phyloP scores from a whole-genome alignment of 306 rosid genomes.

The Vigna radiata region DNA sequence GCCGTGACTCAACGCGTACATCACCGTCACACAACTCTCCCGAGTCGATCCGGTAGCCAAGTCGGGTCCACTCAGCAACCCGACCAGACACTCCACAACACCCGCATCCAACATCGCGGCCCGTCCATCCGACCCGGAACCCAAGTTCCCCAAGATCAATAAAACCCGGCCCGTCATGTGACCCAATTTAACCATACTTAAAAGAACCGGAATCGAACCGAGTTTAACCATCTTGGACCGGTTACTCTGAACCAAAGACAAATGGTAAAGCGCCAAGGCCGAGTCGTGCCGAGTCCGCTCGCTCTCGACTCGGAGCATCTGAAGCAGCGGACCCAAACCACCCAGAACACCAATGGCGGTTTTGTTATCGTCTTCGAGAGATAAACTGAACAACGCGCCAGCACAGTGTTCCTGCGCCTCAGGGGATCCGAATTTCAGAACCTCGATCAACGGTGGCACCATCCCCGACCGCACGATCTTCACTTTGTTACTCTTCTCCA shows the following conservation, averaged over 20 bases:
- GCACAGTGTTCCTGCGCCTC: constrained; percentile 90
- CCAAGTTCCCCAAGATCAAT: constrained; percentile 62
- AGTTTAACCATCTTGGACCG: constrained; percentile 71
- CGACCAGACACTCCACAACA: constrained; percentile 69
- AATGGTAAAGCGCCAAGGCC: constrained; percentile 79
- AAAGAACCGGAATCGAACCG: constrained; percentile 65
- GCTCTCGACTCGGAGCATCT: constrained; percentile 62
- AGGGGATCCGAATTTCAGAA: constrained; percentile 62
- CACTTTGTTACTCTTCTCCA: constrained; percentile 70
- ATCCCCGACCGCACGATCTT: constrained; percentile 93
- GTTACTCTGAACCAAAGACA: constrained; percentile 78
- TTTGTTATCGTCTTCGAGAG: constrained; percentile 75
- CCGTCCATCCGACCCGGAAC: constrained; percentile 68
- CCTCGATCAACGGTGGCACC: constrained; percentile 77
- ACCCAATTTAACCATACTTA: constrained; percentile 67
- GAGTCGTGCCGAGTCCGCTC: constrained; percentile 89
- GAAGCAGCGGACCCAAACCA: constrained; percentile 72
- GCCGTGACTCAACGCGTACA: constrained; percentile 70
- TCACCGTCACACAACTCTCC: constrained; percentile 69
- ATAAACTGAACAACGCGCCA: constrained; percentile 84
- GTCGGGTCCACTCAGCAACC: constrained; percentile 44
- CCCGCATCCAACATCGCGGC: constrained; percentile 80
- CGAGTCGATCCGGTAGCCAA: constrained; percentile 47
- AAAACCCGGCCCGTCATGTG: constrained; percentile 66
- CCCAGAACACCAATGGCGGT: constrained; percentile 90